Percentiles rank a stretch among this genome's conserved stretches.
phyloP scores from a whole-genome alignment of 768 basidiomycete genomes.

The Pilatotrama ljubarskyi region DNA sequence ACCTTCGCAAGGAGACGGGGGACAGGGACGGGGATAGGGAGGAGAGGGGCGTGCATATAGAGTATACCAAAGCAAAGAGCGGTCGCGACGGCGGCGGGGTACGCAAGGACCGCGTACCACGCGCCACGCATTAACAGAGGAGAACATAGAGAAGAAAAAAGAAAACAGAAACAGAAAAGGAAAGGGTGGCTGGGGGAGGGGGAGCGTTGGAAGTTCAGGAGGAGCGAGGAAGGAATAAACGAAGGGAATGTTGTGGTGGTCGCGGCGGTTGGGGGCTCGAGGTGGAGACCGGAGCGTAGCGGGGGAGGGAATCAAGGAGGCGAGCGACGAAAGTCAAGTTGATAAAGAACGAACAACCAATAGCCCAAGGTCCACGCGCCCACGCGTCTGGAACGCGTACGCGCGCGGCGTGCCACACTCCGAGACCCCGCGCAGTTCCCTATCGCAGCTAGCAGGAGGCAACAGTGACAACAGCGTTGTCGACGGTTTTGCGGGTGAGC shows the following conservation, averaged over 20 bases:
- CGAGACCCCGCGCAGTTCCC: too few relatives aligned
- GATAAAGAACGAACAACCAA: slow-evolving; percentile 64
- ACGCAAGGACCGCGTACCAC: neutral
- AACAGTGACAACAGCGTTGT: neutral
- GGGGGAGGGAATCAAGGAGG: slow-evolving; percentile 26
- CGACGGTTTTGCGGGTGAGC: slow-evolving; percentile 7
- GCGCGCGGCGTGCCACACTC: neutral
- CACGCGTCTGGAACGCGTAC: too few relatives aligned
- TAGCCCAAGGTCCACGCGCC: slow-evolving; percentile 51
- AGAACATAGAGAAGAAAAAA: neutral
- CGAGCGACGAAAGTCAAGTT: slow-evolving; percentile 37
- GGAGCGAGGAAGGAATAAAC: neutral
- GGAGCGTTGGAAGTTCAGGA: neutral
- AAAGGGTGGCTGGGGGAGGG: neutral
- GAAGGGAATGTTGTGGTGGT: neutral
- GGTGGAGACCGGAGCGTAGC: slow-evolving; percentile 24
- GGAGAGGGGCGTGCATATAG: slow-evolving; percentile 10
- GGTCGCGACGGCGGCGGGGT: slow-evolving; percentile 6
- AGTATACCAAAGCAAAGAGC: slow-evolving; percentile 16
- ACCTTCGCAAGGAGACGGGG: slow-evolving; percentile 4
- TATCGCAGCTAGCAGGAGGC: neutral
- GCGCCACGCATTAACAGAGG: slow-evolving; percentile 8
- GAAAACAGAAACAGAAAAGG: neutral
- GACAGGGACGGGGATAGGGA: neutral
- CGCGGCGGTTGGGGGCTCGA: neutral